phyloP scores from a whole-genome alignment of 345 rosid species.

The Linum tenue region DNA sequence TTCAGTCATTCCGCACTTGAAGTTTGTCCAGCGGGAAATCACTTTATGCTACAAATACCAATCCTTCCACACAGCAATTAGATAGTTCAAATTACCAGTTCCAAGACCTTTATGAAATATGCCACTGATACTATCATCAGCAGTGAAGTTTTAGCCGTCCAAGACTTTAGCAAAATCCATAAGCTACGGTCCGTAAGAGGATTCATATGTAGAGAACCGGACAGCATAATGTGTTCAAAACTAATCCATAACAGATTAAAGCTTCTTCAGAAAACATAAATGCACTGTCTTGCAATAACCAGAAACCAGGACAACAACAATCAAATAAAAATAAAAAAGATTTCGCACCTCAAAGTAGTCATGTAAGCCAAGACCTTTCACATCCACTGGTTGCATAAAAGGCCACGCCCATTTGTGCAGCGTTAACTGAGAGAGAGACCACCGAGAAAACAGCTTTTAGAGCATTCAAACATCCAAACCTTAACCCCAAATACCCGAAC shows the following conservation, averaged over 20 bases:
- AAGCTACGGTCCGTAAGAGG: too few relatives aligned
- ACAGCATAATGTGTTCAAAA: neutral
- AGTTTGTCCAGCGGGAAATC: too few relatives aligned
- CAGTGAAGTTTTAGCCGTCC: too few relatives aligned
- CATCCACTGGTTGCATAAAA: constrained; percentile 87
- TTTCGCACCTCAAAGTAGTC: constrained; percentile 61
- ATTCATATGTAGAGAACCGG: too few relatives aligned
- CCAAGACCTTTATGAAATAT: too few relatives aligned
- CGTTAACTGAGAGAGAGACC: constrained; percentile 40
- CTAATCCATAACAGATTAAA: constrained; percentile 12
- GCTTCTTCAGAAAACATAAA: constrained; percentile 50
- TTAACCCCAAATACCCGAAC: neutral
- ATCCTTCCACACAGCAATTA: too few relatives aligned
- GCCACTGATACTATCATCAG: neutral
- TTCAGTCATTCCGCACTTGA: too few relatives aligned
- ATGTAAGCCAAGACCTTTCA: constrained; percentile 67
- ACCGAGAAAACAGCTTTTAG: neutral
- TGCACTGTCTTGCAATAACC: neutral
- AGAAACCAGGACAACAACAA: neutral
- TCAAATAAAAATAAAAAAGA: neutral
- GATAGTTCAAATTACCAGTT: too few relatives aligned
- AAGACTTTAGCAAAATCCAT: too few relatives aligned
- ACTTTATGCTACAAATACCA: too few relatives aligned
- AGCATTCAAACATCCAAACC: neutral
- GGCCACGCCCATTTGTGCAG: constrained; percentile 91